These are phyloP conservation scores for Aphanomyces euteiches DNA, from an alignment of 352 stramenopile species.

Conservation along the genomic window DNA sequence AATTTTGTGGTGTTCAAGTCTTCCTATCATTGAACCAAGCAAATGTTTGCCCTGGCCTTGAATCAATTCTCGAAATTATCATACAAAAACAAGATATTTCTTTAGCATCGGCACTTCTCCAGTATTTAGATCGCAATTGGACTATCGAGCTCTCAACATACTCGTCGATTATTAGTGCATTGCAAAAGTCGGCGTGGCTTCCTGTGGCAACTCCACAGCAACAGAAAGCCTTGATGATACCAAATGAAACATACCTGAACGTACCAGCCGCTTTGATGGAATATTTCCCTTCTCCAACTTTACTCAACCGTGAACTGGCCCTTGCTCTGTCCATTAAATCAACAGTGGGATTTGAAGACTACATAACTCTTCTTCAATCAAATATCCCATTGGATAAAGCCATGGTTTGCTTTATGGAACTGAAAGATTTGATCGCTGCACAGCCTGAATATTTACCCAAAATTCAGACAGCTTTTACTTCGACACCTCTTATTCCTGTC, in stretches of 20 bases:
- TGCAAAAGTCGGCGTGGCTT: neutral
- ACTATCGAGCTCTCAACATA: neutral
- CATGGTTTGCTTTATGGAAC: neutral
- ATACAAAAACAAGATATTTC: neutral
- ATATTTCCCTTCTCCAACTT: neutral
- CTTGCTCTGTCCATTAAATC: neutral
- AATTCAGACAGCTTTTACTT: conserved; percentile 5
- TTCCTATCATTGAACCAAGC: neutral
- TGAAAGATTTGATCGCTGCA: neutral
- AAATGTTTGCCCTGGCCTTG: neutral
- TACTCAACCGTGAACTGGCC: conserved; percentile 3
- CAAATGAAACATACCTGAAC: neutral
- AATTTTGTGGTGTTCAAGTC: neutral
- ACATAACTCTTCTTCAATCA: neutral
- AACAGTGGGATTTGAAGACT: neutral
- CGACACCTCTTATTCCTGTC: neutral
- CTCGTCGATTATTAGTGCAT: neutral
- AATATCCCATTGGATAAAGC: neutral
- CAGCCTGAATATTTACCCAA: neutral
- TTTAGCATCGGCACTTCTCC: neutral
- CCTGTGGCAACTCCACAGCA: neutral
- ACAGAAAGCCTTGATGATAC: neutral
- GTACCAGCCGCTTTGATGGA: neutral
- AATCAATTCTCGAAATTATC: neutral
- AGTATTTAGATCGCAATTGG: conserved; percentile 13